Evolutionary conservation across 2,329 filamentous ascomycete genomes (phyloP), one percentile per base, ranked within the genome.

Genomic region (Aspergillus caelatus): DNA sequence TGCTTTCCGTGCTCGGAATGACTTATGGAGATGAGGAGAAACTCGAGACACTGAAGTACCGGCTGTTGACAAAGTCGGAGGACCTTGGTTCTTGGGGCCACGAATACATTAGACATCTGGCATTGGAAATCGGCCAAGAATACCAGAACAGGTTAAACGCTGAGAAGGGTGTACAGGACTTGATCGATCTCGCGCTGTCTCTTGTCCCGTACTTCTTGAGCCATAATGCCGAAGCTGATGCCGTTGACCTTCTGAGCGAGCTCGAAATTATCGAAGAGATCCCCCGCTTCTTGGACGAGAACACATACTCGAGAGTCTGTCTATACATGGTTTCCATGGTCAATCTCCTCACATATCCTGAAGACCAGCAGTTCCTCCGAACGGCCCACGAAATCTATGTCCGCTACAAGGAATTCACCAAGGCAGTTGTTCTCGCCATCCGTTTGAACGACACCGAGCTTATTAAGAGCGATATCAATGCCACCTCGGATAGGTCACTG

Each of bases 241-340:
- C 95, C 2, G 95, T 99, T 43, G 95, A 99, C 79, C 85, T 99
- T 69, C 88, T 99, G 84, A 97, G 93, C 76, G 96, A 99, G 81
- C 84, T 99, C 64, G 95, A 99, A 81, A 97, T 97, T 77, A 98
- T 99, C 70, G 93, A 97, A 74, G 84, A 94, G 74, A 91, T 99
- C 53, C 89, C 92, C 62, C 86, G 93, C 69, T 96, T 94, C 72
- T 86, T 99, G 58, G 95, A 99, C 78, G 91, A 96, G 78, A 90
- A 98, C 80, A 98, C 94, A 30, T 99, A 96, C 77, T 85, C 91
- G 58, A 86, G 95, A 74, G 95, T 97, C 61, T 98, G 95, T 77
- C 82, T 99, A 70, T 99, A 99, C 82, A 97, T 99, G 90, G 93
- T 96, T 72, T 96, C 93, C 83, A 98, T 98, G 92, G 95, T 99